phyloP scores from a whole-genome alignment of 2,329 filamentous ascomycete genomes.

The Venturia effusa region DNA sequence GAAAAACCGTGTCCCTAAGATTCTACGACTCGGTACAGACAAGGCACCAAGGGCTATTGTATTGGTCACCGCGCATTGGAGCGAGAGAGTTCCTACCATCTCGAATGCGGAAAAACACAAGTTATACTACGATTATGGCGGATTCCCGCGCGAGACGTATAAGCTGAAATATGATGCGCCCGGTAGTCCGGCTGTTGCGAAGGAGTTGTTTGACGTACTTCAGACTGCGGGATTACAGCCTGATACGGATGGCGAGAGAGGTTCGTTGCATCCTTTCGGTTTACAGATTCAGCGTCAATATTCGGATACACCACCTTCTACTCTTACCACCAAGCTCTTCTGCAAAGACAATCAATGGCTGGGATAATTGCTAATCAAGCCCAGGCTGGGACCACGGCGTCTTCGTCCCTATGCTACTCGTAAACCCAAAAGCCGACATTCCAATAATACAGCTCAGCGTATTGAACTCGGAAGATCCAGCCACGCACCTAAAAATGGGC shows the following conservation, averaged over 20 bases:
- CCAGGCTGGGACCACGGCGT: constrained; percentile 50
- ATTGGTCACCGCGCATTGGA: constrained; percentile 50
- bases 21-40: constrained; percentile 43
- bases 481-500: constrained; percentile 41
- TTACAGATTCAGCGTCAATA: no score
- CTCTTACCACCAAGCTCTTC: no score
- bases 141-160: constrained; percentile 47
- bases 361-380: background rate
- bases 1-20: constrained; percentile 41
- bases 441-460: constrained; percentile 50
- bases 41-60: constrained; percentile 42
- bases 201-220: constrained; percentile 36
- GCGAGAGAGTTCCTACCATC: constrained; percentile 38
- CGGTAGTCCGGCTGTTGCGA: constrained; percentile 43
- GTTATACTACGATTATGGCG: constrained; percentile 49
- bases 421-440: constrained; percentile 40
- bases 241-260: constrained; percentile 19
- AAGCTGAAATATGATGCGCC: constrained; percentile 45
- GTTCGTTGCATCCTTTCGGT: background rate
- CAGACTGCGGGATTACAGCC: constrained; percentile 34
- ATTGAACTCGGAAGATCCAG: constrained; percentile 40
- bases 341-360: no score
- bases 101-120: constrained; percentile 37
- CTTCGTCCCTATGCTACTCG: constrained; percentile 46
- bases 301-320: no score